These are phyloP conservation scores for Pyrenophora seminiperda DNA, from an alignment of 2,329 filamentous ascomycete genomes.

Conservation along the genomic window DNA sequence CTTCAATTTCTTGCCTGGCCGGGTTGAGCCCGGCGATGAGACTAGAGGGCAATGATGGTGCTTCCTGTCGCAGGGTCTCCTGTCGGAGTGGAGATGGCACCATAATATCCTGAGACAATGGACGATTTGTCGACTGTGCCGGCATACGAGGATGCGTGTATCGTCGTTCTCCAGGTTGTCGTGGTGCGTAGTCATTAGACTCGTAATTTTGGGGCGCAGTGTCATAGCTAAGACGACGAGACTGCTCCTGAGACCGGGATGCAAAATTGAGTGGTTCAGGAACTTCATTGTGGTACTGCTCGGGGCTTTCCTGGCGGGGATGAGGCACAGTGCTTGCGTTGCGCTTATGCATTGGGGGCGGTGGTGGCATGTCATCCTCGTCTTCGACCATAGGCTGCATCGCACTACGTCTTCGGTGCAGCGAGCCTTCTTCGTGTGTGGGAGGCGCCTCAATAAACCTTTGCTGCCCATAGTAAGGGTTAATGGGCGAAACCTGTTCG, in stretches of 20 bases:
- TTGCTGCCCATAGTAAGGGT: conserved; percentile 40
- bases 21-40: conserved; percentile 41
- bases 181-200: conserved; percentile 28
- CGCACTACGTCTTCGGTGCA: conserved; percentile 55
- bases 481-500: conserved; percentile 33
- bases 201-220: conserved; percentile 34
- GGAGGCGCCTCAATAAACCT: conserved; percentile 38
- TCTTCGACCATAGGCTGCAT: conserved; percentile 70
- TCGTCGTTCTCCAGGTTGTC: conserved; percentile 36
- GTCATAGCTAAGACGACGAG: conserved; percentile 29
- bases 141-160: conserved; percentile 38
- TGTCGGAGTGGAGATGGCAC: conserved; percentile 29
- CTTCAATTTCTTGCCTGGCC: conserved; percentile 32
- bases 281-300: conserved; percentile 35
- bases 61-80: conserved; percentile 33
- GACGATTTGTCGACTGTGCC: conserved; percentile 32
- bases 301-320: conserved; percentile 27
- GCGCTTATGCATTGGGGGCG: conserved; percentile 47
- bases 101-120: conserved; percentile 43
- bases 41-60: conserved; percentile 31
- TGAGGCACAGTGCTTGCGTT: conserved; percentile 40
- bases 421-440: conserved; percentile 48
- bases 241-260: conserved; percentile 35
- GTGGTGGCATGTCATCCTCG: conserved; percentile 57
- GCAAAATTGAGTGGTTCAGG: conserved; percentile 43